These are phyloP conservation scores for Sphaerulina vaccinii DNA, from an alignment of 2,329 filamentous ascomycete genomes.

Conservation along the genomic window DNA sequence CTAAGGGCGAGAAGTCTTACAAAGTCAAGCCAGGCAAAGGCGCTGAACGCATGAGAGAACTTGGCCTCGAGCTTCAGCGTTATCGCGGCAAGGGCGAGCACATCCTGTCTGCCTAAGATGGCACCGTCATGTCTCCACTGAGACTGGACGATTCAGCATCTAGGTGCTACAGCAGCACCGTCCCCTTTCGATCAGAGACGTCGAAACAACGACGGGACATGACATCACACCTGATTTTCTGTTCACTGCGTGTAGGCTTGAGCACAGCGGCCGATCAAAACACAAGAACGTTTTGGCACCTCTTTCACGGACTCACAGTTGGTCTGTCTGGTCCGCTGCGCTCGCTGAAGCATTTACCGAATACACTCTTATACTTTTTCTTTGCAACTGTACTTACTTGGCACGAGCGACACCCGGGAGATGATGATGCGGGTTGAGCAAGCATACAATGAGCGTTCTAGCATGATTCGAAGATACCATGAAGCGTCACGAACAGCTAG, in stretches of 20 bases:
- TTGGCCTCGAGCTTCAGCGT: constrained; percentile 85
- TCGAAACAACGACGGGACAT: too few species aligned
- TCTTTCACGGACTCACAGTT: neutral
- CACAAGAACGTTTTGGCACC: neutral
- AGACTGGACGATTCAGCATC: too few species aligned
- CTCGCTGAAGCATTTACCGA: constrained; percentile 10
- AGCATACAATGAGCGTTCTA: too few species aligned
- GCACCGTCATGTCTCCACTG: too few species aligned
- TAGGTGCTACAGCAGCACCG: too few species aligned
- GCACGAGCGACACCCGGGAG: too few species aligned
- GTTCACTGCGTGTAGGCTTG: neutral
- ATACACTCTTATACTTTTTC: neutral
- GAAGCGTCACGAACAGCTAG: too few species aligned
- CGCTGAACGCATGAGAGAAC: constrained; percentile 87
- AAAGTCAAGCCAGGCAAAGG: constrained; percentile 79
- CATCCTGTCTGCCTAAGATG: constrained; percentile 45
- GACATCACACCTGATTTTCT: neutral
- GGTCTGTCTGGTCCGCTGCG: constrained; percentile 13
- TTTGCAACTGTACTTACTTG: too few species aligned
- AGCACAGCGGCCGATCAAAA: neutral
- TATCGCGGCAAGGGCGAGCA: constrained; percentile 63
- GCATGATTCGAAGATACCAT: too few species aligned
- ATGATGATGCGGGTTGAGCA: too few species aligned
- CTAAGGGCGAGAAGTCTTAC: constrained; percentile 58
- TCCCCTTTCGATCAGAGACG: too few species aligned